Percentiles rank a stretch among this genome's conserved stretches.
Evolutionary conservation across 768 basidiomycete species (phyloP).

Genomic region (Amanita thiersii): DNA sequence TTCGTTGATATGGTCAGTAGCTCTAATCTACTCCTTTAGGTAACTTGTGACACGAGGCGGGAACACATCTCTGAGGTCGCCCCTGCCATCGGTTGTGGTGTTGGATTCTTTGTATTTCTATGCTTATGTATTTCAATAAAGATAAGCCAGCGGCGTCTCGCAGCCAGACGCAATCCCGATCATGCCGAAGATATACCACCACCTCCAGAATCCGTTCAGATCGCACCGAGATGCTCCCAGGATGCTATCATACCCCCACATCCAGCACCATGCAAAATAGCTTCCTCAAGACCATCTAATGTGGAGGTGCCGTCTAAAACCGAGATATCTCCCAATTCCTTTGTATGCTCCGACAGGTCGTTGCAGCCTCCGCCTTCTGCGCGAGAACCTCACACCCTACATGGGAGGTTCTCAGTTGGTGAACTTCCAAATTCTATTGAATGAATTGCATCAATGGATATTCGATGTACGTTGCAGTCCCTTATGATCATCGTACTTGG

Average conservation of each 20-base stretch:
- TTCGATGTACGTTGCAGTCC: no score
- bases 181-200: conserved; percentile 27
- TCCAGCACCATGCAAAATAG: conserved; percentile 26
- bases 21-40: conserved; percentile 9
- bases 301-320: conserved; percentile 7
- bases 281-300: neutral
- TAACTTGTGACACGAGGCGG: neutral
- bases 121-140: conserved; percentile 41
- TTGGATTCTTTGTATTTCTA: conserved; percentile 41
- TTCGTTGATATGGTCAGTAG: conserved; percentile 25
- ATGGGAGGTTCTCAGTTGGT: no score
- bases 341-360: no score
- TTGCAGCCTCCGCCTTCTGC: no score
- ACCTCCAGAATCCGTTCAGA: conserved; percentile 38
- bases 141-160: conserved; percentile 35
- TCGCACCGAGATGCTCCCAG: conserved; percentile 52
- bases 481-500: no score
- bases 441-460: no score
- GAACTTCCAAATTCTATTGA: no score
- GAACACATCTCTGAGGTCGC: conserved; percentile 20
- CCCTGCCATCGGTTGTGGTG: conserved; percentile 42
- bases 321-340: neutral
- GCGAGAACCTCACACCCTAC: no score
- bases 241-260: conserved; percentile 32
- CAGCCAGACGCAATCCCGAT: conserved; percentile 17